These are phyloP conservation scores for Lactarius trivialis DNA, from an alignment of 768 basidiomycete genomes.

Conservation along the genomic window DNA sequence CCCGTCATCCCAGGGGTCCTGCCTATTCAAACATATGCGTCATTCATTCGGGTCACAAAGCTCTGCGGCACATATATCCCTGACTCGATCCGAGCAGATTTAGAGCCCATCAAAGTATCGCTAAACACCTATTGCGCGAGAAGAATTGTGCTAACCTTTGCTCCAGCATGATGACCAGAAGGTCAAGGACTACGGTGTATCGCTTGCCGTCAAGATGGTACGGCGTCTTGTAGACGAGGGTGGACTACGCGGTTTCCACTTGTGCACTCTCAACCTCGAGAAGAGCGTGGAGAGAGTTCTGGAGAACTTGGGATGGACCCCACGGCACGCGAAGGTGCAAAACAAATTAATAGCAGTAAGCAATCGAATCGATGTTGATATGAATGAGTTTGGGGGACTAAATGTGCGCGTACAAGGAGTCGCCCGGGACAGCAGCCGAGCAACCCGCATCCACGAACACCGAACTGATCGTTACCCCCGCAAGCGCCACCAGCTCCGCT, in stretches of 20 bases:
- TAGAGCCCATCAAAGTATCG: conserved; percentile 73
- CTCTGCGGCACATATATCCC: conserved; percentile 82
- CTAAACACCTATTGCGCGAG: neutral
- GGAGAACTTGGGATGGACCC: conserved; percentile 70
- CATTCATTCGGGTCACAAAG: conserved; percentile 87
- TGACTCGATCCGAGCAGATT: conserved; percentile 48
- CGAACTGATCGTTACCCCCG: conserved; percentile 53
- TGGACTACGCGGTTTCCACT: conserved; percentile 71
- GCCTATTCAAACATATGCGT: conserved; percentile 96
- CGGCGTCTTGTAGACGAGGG: conserved; percentile 47
- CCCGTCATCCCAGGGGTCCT: conserved; percentile 95
- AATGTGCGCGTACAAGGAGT: conserved; percentile 25
- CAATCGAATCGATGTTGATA: neutral
- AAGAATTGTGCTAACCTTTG: too few relatives aligned
- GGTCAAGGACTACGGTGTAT: conserved; percentile 92
- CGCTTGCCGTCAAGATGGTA: conserved; percentile 78
- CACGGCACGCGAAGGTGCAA: conserved; percentile 32
- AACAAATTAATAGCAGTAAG: conserved; percentile 67
- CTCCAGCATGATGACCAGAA: conserved; percentile 83
- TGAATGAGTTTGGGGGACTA: neutral
- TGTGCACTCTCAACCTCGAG: conserved; percentile 96
- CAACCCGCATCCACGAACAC: conserved; percentile 27
- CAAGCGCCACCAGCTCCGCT: conserved; percentile 57
- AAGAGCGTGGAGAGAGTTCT: conserved; percentile 87
- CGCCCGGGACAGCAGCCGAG: conserved; percentile 28